These are phyloP conservation scores for Catharanthus roseus DNA, from an alignment of 257 asterid species.

Conservation along the genomic window DNA sequence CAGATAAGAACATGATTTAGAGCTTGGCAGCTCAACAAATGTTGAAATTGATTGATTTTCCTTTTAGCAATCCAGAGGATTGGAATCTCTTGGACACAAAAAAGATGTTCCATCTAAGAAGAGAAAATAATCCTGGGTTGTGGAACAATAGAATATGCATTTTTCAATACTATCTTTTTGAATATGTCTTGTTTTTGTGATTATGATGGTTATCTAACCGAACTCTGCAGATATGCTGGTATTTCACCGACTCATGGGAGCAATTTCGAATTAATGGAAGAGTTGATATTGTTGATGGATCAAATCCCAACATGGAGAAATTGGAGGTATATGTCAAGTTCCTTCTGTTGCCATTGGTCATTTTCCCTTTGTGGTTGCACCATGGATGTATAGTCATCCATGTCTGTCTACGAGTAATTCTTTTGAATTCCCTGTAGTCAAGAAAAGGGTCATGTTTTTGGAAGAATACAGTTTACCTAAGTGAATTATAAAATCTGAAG, in stretches of 20 bases:
- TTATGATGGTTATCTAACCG: background rate
- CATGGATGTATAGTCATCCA: background rate
- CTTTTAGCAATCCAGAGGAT: background rate
- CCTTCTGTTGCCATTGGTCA: background rate
- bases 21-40: background rate
- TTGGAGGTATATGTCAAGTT: conserved; percentile 41
- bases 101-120: background rate
- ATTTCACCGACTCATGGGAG: conserved; percentile 92
- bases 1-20: background rate
- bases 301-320: conserved; percentile 54
- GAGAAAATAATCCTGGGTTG: background rate
- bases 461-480: background rate
- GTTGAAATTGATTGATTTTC: background rate
- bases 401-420: background rate
- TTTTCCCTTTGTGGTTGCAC: background rate
- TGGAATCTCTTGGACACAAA: background rate
- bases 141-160: background rate
- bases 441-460: background rate
- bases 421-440: background rate
- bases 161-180: background rate
- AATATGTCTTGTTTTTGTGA: background rate
- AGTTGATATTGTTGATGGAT: conserved; percentile 64
- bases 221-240: conserved; percentile 72
- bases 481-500: background rate
- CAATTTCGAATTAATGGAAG: conserved; percentile 71